Conservation (phyloP, 2,329 filamentous ascomycete species). For the Fonsecaea nubica region DNA sequence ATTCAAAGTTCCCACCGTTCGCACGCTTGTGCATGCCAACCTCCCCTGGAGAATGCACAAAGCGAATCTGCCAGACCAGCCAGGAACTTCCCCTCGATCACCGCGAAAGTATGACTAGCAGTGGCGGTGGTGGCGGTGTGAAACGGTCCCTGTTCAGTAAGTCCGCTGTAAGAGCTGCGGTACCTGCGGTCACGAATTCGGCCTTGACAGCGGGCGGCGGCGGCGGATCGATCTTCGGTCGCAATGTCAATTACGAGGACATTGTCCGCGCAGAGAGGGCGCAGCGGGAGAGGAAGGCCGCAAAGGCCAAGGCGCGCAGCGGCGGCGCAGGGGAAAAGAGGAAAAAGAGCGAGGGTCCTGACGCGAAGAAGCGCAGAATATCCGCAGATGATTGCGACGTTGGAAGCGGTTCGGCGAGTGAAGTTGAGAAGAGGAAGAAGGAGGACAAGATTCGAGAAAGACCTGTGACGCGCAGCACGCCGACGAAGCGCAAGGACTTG, state of each 20-base stretch:
- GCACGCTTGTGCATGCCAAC: too few species aligned
- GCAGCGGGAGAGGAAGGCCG: constrained; percentile 45
- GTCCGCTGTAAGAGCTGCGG: constrained; percentile 53
- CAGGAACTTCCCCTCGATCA: constrained; percentile 13
- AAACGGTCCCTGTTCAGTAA: constrained; percentile 64
- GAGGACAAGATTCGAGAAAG: constrained; percentile 10
- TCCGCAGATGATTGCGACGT: constrained; percentile 20
- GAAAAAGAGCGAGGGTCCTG: constrained; percentile 35
- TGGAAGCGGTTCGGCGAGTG: constrained; percentile 41
- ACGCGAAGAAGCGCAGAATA: constrained; percentile 44
- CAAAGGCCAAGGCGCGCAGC: constrained; percentile 38
- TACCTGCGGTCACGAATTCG: constrained; percentile 6
- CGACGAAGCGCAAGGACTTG: constrained; percentile 21
- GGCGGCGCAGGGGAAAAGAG: constrained; percentile 31
- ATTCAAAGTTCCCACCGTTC: too few species aligned
- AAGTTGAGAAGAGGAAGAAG: constrained; percentile 32
- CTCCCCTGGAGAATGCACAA: neutral
- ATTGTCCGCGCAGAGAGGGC: constrained; percentile 51
- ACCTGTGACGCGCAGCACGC: constrained; percentile 32
- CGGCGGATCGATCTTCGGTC: constrained; percentile 57
- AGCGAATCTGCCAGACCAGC: too few species aligned
- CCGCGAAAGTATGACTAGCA: constrained; percentile 19
- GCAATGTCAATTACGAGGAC: constrained; percentile 55
- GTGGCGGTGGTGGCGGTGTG: constrained; percentile 9
- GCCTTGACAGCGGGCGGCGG: constrained; percentile 4